Percentiles rank a stretch among this genome's conserved stretches.
phyloP scores from a whole-genome alignment of 176 grass and related monocot genomes.

The Aegilops umbellulata region DNA sequence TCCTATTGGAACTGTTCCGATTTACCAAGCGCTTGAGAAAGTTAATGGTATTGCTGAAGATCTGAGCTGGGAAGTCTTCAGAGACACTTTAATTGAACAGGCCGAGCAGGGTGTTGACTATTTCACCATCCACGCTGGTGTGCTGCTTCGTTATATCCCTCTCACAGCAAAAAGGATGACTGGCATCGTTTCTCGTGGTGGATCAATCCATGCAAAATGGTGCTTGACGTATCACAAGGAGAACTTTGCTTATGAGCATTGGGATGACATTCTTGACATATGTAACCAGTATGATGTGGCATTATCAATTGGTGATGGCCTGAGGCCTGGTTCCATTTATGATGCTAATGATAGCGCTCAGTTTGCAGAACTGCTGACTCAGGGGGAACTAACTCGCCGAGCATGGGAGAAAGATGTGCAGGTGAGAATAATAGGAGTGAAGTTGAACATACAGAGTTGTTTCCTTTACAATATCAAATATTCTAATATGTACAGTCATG shows the following conservation, averaged over 20 bases:
- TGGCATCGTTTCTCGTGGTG: conserved; percentile 95
- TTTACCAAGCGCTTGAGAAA: conserved; percentile 99
- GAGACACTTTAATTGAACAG: conserved; percentile 91
- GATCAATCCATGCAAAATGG: conserved; percentile 99
- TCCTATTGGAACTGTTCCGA: conserved; percentile 92
- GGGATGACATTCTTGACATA: conserved; percentile 98
- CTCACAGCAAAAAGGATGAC: conserved; percentile 98
- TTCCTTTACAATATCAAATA: conserved; percentile 18
- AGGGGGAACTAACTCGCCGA: conserved; percentile 90
- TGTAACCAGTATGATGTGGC: conserved; percentile 97
- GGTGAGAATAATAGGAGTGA: conserved; percentile 41
- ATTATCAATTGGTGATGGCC: conserved; percentile 91
- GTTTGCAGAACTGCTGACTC: conserved; percentile 92
- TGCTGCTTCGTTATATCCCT: conserved; percentile 92
- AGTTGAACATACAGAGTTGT: not conserved
- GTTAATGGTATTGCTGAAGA: conserved; percentile 94
- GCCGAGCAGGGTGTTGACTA: conserved; percentile 99
- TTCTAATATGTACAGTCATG: not conserved
- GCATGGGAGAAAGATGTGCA: conserved; percentile 99
- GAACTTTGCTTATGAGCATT: conserved; percentile 99
- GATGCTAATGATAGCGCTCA: conserved; percentile 99
- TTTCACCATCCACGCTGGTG: conserved; percentile 96
- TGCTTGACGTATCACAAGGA: conserved; percentile 94
- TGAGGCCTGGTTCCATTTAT: conserved; percentile 95
- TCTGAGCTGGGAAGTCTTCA: conserved; percentile 89